Evolutionary conservation across 192 early-diverging fungal genomes (phyloP).

Genomic region (Entrophospora sp.): DNA sequence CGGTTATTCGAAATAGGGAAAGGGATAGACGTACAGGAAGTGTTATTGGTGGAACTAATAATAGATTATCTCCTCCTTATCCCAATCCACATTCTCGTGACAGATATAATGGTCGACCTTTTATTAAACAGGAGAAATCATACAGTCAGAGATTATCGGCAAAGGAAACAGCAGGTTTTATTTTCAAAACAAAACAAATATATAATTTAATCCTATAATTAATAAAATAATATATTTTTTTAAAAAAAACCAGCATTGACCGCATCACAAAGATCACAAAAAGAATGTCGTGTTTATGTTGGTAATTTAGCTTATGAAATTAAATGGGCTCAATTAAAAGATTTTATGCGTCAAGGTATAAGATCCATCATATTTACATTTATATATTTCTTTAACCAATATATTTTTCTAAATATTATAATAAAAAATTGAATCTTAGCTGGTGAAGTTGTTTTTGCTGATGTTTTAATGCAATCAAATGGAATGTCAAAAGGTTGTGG

Average conservation of each 20-base stretch:
- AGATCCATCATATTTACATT: no score
- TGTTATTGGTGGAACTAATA: background rate
- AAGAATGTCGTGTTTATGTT: conserved; percentile 68
- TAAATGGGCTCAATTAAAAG: conserved; percentile 67
- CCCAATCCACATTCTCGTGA: conserved; percentile 18
- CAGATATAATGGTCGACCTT: background rate
- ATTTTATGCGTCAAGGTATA: conserved; percentile 70
- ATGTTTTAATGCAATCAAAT: conserved; percentile 50
- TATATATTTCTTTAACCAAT: no score
- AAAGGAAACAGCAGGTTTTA: conserved; percentile 16
- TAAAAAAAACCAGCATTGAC: conserved; percentile 9
- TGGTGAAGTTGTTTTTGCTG: conserved; percentile 68
- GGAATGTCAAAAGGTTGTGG: conserved; percentile 55
- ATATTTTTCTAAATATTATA: background rate
- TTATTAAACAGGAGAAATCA: background rate
- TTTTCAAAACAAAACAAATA: background rate
- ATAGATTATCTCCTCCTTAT: background rate
- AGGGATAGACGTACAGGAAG: conserved; percentile 6
- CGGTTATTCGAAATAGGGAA: background rate
- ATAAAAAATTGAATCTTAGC: conserved; percentile 28
- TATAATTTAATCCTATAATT: background rate
- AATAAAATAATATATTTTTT: background rate
- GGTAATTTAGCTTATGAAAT: conserved; percentile 74
- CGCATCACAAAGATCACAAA: conserved; percentile 38
- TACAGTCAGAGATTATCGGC: conserved; percentile 15